Evolutionary conservation across 257 asterid genomes (phyloP).

Genomic region (Primulina huaijiensis): DNA sequence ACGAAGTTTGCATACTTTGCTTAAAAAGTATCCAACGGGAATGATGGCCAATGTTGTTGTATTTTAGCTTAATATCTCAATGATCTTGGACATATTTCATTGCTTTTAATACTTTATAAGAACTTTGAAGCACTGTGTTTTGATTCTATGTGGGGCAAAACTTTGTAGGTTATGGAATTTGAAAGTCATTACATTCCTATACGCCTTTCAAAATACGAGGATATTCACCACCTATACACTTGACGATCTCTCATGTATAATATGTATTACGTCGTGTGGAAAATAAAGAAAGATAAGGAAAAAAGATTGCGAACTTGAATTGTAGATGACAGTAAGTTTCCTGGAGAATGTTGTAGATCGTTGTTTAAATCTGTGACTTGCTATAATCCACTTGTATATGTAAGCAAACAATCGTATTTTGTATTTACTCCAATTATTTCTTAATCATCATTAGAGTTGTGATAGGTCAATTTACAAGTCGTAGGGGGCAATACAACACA

Average conservation of each 20-base stretch:
- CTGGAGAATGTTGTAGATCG: background rate
- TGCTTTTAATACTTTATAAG: background rate
- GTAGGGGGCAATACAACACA: background rate
- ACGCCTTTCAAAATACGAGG: background rate
- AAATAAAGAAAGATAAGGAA: background rate
- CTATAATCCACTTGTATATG: background rate
- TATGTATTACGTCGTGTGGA: background rate
- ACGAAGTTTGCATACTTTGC: background rate
- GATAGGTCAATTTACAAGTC: slow-evolving; percentile 1
- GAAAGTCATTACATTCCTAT: background rate
- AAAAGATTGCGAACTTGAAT: background rate
- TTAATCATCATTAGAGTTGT: background rate
- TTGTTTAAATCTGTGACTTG: background rate
- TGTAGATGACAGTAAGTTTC: background rate
- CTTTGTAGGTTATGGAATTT: background rate
- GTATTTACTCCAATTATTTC: background rate
- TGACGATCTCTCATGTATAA: background rate
- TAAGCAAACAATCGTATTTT: background rate
- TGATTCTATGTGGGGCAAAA: background rate
- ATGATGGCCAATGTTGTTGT: background rate
- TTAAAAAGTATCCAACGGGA: background rate
- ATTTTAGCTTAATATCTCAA: background rate
- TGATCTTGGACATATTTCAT: background rate
- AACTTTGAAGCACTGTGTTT: background rate
- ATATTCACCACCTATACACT: background rate